phyloP scores from a whole-genome alignment of 352 stramenopile genomes.

The Phytophthora idaei region DNA sequence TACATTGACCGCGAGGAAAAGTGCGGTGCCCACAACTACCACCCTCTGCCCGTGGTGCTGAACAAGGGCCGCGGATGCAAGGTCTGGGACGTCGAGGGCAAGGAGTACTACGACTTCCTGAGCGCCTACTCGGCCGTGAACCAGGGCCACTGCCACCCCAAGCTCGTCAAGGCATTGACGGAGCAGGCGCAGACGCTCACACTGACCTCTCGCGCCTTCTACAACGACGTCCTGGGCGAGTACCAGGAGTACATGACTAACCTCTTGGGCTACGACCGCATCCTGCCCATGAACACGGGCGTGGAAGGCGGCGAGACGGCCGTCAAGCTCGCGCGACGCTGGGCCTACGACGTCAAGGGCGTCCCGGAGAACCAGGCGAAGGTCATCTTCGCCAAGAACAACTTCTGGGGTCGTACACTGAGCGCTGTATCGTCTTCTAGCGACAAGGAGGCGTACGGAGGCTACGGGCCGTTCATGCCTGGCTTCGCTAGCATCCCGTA shows the following conservation, averaged over 20 bases:
- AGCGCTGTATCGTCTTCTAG: conserved; percentile 96
- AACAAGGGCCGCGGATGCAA: conserved; percentile 91
- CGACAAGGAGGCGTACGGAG: conserved; percentile 85
- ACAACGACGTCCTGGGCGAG: conserved; percentile 97
- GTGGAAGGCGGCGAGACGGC: conserved; percentile 99
- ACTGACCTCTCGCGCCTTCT: conserved; percentile 98
- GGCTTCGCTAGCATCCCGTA: conserved; percentile 94
- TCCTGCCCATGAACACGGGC: conserved; percentile 99
- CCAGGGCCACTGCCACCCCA: conserved; percentile 98
- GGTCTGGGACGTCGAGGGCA: conserved; percentile 97
- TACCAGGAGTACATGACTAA: conserved; percentile 98
- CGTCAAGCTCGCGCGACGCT: conserved; percentile 96
- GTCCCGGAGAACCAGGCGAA: conserved; percentile 91
- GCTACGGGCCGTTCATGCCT: conserved; percentile 98
- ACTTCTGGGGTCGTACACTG: conserved; percentile 99
- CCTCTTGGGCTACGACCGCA: conserved; percentile 97
- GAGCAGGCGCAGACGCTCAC: conserved; percentile 95
- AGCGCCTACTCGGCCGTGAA: conserved; percentile 93
- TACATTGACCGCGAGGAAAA: conserved; percentile 91
- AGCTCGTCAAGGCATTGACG: conserved; percentile 95
- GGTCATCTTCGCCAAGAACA: conserved; percentile 97
- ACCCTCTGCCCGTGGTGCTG: conserved; percentile 97
- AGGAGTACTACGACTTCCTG: conserved; percentile 99
- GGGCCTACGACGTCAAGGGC: conserved; percentile 98
- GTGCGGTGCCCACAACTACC: conserved; percentile 98